Percentiles rank a stretch among this genome's conserved stretches.
These are phyloP conservation scores for Acorus gramineus DNA, from an alignment of 106 monocot genomes.

Conservation along the genomic window DNA sequence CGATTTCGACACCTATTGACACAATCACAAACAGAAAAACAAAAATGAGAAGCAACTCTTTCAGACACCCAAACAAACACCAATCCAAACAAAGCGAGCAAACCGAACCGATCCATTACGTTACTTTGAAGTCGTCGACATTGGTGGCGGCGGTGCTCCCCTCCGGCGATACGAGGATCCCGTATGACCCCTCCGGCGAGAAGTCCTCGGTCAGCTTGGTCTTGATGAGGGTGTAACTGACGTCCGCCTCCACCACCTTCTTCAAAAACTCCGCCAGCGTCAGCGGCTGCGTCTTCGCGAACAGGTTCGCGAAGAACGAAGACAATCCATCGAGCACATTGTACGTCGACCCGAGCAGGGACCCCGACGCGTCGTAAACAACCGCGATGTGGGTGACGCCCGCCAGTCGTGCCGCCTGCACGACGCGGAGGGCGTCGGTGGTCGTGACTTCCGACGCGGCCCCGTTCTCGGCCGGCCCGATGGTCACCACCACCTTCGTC, in stretches of 20 bases:
- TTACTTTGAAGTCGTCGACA: conserved; percentile 30
- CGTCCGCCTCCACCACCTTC: conserved; percentile 59
- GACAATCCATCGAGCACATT: conserved; percentile 87
- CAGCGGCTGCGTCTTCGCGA: conserved; percentile 24
- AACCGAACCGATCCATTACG: background rate
- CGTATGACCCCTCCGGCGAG: conserved; percentile 14
- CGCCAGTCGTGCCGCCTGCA: conserved; percentile 65
- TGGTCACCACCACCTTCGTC: conserved; percentile 59
- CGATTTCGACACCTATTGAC: conserved; percentile 48
- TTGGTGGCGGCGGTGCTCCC: conserved; percentile 10
- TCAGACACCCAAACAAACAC: no score
- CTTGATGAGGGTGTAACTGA: conserved; percentile 79
- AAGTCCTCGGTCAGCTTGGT: conserved; percentile 53
- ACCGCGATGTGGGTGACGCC: conserved; percentile 57
- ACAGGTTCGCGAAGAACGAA: conserved; percentile 66
- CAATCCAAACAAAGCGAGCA: no score
- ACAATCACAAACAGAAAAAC: background rate
- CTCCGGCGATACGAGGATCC: conserved; percentile 44
- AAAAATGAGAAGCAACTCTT: no score
- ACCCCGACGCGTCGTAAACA: conserved; percentile 33
- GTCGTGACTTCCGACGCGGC: conserved; percentile 49
- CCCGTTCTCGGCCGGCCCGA: conserved; percentile 58
- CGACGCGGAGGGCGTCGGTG: conserved; percentile 59
- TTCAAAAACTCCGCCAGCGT: conserved; percentile 46
- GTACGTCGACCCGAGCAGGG: conserved; percentile 17